phyloP scores from a whole-genome alignment of 257 asterid species.

The Nicotiana tomentosiformis region DNA sequence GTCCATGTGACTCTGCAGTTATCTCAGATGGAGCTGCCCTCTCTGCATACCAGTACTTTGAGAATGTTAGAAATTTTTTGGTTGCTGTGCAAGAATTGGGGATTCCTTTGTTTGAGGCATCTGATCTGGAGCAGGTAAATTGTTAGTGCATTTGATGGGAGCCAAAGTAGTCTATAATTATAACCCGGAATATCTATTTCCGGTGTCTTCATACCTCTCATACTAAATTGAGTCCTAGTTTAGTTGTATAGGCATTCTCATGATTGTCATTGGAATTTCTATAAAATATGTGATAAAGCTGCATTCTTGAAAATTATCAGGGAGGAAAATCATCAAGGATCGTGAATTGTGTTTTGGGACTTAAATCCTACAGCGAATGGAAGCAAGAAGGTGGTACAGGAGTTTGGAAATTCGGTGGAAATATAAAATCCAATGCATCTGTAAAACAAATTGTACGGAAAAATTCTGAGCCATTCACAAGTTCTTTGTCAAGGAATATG shows the following conservation, averaged over 20 bases:
- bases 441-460: slow-evolving; percentile 76
- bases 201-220: neutral
- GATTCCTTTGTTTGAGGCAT: slow-evolving; percentile 88
- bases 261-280: neutral
- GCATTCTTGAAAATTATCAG: slow-evolving; percentile 29
- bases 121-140: slow-evolving; percentile 91
- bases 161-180: neutral
- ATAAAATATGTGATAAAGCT: neutral
- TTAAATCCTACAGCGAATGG: slow-evolving; percentile 83
- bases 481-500: slow-evolving; percentile 51
- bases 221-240: neutral
- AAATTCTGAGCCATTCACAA: slow-evolving; percentile 82
- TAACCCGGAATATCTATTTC: neutral
- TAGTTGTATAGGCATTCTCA: neutral
- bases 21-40: slow-evolving; percentile 93
- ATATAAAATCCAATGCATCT: slow-evolving; percentile 48
- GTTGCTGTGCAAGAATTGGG: slow-evolving; percentile 90
- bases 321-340: slow-evolving; percentile 95
- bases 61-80: slow-evolving; percentile 89
- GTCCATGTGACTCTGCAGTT: slow-evolving; percentile 63
- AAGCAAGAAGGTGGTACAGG: slow-evolving; percentile 73
- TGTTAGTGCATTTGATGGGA: neutral
- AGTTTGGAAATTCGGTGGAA: slow-evolving; percentile 88
- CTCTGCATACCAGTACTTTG: slow-evolving; percentile 89
- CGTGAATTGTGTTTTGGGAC: slow-evolving; percentile 85